Base-by-base conservation (phyloP, 352 stramenopile species). In the Globisporangium cystogenes region DNA sequence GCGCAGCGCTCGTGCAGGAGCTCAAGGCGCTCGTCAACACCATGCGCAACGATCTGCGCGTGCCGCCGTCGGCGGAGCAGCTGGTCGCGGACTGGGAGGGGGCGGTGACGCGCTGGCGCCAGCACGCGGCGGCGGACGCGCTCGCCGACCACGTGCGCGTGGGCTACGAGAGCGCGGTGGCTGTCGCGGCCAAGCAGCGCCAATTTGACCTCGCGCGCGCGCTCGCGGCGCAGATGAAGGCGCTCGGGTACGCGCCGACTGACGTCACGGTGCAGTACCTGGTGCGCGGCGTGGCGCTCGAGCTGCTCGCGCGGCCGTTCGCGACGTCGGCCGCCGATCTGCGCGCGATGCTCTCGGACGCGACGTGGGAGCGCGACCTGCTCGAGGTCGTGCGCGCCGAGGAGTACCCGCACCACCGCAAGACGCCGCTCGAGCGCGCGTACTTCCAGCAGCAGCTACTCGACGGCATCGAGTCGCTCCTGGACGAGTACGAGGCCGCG, bases 121-220 rank as follows among this genome's bases (percentile, higher is more conserved):
- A n/a, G 26, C 52, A 11, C 4, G 36, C 62, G 4, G 43, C 53
- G 15, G 20, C 43, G 0, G 39, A 44, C 8, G 7, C 59, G 15
- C 48, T 84, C 0, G 36, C 39, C 14, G 44, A 67, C 27, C 65
- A 86, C 41, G 53, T 87, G 29, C 50, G 46, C 24, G 58, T 60
- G 6, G 76, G 65, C 4, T 91, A 89, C 55, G 77, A 88, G 46
- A 79, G 67, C 39, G 80, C 70, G 41, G 65, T 91, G 15, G 77
- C 80, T 12, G 87, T 91, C 53, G 70, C 77, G 16, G 71, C 70
- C 51, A 91, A 91, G 66, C 80, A 91, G 60, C 64, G 67, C 26
- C 74, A 91, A 53, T 84, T 87, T 33, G 53, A 67, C 7, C 41
- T 88, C 16, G 74, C 72, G 8, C 55, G 49, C 23, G 65, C 47